phyloP scores from a whole-genome alignment of 192 early-diverging fungal species.

The Phlyctochytrium planicorne region DNA sequence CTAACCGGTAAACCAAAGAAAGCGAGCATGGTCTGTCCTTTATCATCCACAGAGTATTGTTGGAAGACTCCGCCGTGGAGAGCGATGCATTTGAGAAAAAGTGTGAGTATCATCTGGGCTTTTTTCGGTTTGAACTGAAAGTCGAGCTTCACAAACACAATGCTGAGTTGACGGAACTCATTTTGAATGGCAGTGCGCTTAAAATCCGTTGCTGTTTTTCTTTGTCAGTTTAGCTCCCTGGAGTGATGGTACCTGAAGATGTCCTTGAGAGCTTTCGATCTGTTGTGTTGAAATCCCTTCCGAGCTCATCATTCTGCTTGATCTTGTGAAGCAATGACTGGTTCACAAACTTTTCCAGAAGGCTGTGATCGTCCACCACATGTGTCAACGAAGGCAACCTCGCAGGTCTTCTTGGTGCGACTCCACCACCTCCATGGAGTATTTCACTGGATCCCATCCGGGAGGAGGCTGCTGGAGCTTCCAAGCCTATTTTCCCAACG shows the following conservation, averaged over 20 bases:
- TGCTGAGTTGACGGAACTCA: neutral
- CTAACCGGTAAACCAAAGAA: conserved; percentile 2
- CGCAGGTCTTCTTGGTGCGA: neutral
- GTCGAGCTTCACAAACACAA: conserved; percentile 2
- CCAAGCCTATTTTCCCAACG: neutral
- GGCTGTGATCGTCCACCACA: neutral
- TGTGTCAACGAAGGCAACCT: neutral
- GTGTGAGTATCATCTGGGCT: neutral
- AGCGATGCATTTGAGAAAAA: neutral
- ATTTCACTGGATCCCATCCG: neutral
- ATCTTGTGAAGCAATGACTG: neutral
- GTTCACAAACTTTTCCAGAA: neutral
- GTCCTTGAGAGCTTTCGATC: neutral
- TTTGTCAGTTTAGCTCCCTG: neutral
- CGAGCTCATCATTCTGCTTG: neutral
- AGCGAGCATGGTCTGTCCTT: neutral
- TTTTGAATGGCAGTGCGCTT: neutral
- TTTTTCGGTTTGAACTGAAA: neutral
- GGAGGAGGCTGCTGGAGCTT: neutral
- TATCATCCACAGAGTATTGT: conserved; percentile 5
- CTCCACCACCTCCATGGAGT: neutral
- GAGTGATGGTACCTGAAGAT: neutral
- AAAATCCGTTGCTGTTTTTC: neutral
- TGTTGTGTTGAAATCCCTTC: neutral
- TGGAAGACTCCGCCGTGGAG: conserved; percentile 1